Evolutionary conservation across 78 protist genomes (phyloP), one percentile per base, ranked within the genome.

Genomic region (Dictyostelium firmibasis): DNA sequence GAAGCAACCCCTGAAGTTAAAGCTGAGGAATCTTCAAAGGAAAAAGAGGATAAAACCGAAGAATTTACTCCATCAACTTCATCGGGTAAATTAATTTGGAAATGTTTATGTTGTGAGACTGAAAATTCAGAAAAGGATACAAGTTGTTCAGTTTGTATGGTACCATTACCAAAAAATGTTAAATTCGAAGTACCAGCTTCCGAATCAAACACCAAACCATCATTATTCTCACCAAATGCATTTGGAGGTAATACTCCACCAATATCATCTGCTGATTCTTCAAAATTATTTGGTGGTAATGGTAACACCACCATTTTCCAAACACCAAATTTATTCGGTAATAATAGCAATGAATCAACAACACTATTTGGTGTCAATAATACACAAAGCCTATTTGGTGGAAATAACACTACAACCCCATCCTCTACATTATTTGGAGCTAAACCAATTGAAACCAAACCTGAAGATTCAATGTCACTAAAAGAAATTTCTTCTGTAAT

Each of bases 31-130:
- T 38, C 43, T 60, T 2, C 43, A 38, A 38, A 38, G 43, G n/a
- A n/a, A n/a, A n/a, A n/a, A n/a, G n/a, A n/a, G n/a, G n/a, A n/a
- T n/a, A 38, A 38, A 4, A 60, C 27, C 5, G 11, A 23, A 60
- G 69, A 60, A 60, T 10, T 38, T 20, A 11, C 31, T n/a, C 75
- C 36, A n/a, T 29, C 75, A 7, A 2, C 75, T 27, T 60, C 69
- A 33, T 72, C 79, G 0, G 79, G 25, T 72, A 72, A 72, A 72
- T 16, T 72, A 31, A 72, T 72, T 72, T 86, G 92, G 92, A 76
- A 74, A 27, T 86, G 92, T 76, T 50, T 70, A 11, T 86, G 92
- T 38, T 86, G 92, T 36, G 92, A 86, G n/a, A 36, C 83, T 60
- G 62, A 33, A 11, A 86, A 86, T 36, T 3, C 60, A 57, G 41